Evolutionary conservation across 2,329 filamentous ascomycete genomes (phyloP).

Genomic region (Cryoendolithus antarcticus): DNA sequence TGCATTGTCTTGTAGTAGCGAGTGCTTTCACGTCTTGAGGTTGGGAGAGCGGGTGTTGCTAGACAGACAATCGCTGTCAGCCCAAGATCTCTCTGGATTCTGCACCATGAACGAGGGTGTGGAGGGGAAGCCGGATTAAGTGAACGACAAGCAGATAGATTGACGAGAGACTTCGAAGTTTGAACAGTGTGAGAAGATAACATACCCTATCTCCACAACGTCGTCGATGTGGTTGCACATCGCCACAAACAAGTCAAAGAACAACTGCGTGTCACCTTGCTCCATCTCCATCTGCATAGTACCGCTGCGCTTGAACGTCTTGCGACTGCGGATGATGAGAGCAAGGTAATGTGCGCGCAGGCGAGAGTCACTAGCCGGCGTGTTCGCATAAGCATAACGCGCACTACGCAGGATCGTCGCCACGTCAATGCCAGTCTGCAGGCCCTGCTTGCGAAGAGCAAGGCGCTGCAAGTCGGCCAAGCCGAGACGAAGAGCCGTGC

Average conservation of each 20-base stretch:
- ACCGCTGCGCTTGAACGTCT: slow-evolving; percentile 95
- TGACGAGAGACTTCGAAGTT: slow-evolving; percentile 5
- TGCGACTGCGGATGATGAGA: slow-evolving; percentile 91
- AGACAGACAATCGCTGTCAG: slow-evolving; percentile 6
- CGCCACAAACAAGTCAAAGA: slow-evolving; percentile 96
- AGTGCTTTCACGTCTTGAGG: slow-evolving; percentile 12
- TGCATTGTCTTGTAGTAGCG: no score
- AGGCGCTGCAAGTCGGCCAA: slow-evolving; percentile 86
- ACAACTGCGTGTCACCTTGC: slow-evolving; percentile 72
- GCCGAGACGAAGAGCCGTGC: slow-evolving; percentile 77
- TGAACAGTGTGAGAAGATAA: slow-evolving; percentile 17
- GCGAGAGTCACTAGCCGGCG: slow-evolving; percentile 80
- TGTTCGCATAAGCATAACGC: slow-evolving; percentile 91
- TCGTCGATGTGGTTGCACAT: slow-evolving; percentile 98
- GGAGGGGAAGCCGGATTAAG: slow-evolving; percentile 1
- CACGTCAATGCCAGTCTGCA: slow-evolving; percentile 86
- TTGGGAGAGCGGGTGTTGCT: slow-evolving; percentile 13
- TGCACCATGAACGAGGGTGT: slow-evolving; percentile 3
- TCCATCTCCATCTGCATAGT: slow-evolving; percentile 99
- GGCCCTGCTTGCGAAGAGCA: slow-evolving; percentile 84
- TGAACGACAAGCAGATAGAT: slow-evolving; percentile 4
- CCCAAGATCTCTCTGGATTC: slow-evolving; percentile 6
- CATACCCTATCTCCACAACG: slow-evolving; percentile 73
- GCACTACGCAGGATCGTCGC: slow-evolving; percentile 83
- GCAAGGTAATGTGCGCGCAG: slow-evolving; percentile 95